Evolutionary conservation across 2,329 filamentous ascomycete genomes (phyloP).

Genomic region (Penicillium crustosum): DNA sequence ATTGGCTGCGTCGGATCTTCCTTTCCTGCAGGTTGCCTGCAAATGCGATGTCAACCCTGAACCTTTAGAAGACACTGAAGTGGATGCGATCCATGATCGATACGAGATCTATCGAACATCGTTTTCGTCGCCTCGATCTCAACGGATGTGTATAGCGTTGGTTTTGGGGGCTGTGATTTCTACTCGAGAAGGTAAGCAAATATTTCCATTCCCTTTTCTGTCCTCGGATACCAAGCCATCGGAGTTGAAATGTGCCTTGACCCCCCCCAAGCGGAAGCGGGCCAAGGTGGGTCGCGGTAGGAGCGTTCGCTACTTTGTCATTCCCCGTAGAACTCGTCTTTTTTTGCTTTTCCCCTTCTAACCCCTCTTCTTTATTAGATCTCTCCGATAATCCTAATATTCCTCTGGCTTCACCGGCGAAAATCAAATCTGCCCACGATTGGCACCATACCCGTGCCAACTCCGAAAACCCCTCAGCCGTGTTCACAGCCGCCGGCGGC

Average conservation of each 20-base stretch:
- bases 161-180: slow-evolving; percentile 71
- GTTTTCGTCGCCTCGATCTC: slow-evolving; percentile 66
- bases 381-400: slow-evolving; percentile 9
- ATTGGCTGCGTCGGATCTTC: slow-evolving; percentile 69
- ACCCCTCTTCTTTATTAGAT: background rate
- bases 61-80: slow-evolving; percentile 58
- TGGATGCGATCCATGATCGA: slow-evolving; percentile 70
- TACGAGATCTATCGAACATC: slow-evolving; percentile 75
- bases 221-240: background rate
- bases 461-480: slow-evolving; percentile 62
- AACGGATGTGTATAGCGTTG: slow-evolving; percentile 72
- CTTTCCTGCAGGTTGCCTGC: slow-evolving; percentile 78
- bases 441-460: slow-evolving; percentile 68
- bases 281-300: slow-evolving; percentile 30
- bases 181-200: slow-evolving; percentile 64
- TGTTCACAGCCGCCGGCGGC: slow-evolving; percentile 50
- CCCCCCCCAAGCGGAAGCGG: slow-evolving; percentile 17
- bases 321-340: slow-evolving; percentile 16
- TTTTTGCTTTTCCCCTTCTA: slow-evolving; percentile 10
- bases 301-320: slow-evolving; percentile 31
- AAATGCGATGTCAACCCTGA: slow-evolving; percentile 78
- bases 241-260: slow-evolving; percentile 18
- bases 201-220: background rate
- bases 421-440: slow-evolving; percentile 64
- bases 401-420: slow-evolving; percentile 45